Conservation (phyloP, 805 yeast genomes). For the Zygotorulaspora florentina region DNA sequence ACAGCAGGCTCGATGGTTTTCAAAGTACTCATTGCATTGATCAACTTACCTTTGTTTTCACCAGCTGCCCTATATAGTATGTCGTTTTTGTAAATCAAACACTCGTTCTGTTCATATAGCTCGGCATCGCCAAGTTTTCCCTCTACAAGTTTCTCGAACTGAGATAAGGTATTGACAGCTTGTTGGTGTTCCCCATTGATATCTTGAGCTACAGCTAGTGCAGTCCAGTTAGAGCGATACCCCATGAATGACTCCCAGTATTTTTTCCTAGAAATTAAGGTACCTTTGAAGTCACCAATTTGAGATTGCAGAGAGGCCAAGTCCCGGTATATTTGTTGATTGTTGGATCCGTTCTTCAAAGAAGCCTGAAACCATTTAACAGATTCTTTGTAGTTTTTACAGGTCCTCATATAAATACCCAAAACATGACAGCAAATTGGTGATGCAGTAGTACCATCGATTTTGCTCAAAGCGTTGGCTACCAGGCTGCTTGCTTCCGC, state of each 20-base stretch:
- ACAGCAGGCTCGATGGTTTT: slow-evolving; percentile 50
- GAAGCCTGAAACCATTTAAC: slow-evolving; percentile 74
- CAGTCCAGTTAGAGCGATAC: slow-evolving; percentile 86
- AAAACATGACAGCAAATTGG: slow-evolving; percentile 79
- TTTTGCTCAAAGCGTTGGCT: slow-evolving; percentile 55
- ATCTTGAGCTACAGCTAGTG: slow-evolving; percentile 80
- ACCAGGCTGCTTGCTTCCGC: slow-evolving; percentile 63
- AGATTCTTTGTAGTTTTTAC: slow-evolving; percentile 69
- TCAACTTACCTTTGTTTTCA: slow-evolving; percentile 36
- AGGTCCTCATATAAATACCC: slow-evolving; percentile 74
- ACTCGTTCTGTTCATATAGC: slow-evolving; percentile 75
- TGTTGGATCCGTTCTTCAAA: slow-evolving; percentile 69
- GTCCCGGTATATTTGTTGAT: slow-evolving; percentile 77
- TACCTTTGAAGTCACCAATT: slow-evolving; percentile 62
- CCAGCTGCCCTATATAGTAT: slow-evolving; percentile 63
- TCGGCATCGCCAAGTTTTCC: slow-evolving; percentile 66
- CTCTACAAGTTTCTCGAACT: slow-evolving; percentile 70
- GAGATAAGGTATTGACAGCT: slow-evolving; percentile 67
- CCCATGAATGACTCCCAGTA: slow-evolving; percentile 74
- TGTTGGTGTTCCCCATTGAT: slow-evolving; percentile 60
- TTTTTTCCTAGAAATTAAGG: slow-evolving; percentile 59
- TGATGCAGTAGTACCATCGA: slow-evolving; percentile 43
- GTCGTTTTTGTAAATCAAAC: slow-evolving; percentile 65
- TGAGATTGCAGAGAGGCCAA: slow-evolving; percentile 77
- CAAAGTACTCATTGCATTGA: slow-evolving; percentile 59